These are phyloP conservation scores for Coccomyxa sp. DNA, from an alignment of 139 green algal genomes.

Conservation along the genomic window DNA sequence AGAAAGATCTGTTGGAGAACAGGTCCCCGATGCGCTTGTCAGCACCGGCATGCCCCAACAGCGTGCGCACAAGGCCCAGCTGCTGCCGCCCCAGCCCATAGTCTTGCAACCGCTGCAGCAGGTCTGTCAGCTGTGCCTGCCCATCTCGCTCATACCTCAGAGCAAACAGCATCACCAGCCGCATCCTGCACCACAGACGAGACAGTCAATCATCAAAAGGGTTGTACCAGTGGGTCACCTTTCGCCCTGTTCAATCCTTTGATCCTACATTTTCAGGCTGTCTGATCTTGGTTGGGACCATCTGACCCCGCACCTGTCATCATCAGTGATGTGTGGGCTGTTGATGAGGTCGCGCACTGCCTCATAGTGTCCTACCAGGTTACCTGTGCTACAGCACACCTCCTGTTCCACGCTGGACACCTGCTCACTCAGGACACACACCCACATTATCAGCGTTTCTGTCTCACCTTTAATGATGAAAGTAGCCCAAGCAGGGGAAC, in stretches of 20 bases:
- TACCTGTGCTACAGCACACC: slow-evolving; percentile 59
- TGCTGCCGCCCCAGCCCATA: slow-evolving; percentile 11
- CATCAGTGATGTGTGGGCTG: slow-evolving; percentile 28
- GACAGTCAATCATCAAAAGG: neutral
- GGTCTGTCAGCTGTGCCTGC: slow-evolving; percentile 17
- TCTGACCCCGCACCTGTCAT: slow-evolving; percentile 25
- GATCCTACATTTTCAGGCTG: too few species aligned
- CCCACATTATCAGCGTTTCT: neutral
- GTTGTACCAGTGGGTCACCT: neutral
- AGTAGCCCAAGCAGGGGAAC: too few species aligned
- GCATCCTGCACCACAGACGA: slow-evolving; percentile 32
- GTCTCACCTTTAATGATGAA: too few species aligned
- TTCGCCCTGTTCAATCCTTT: neutral
- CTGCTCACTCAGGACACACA: slow-evolving; percentile 12
- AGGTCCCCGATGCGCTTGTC: slow-evolving; percentile 74
- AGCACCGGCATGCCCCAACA: slow-evolving; percentile 45
- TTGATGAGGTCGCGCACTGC: slow-evolving; percentile 16
- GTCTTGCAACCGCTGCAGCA: slow-evolving; percentile 27
- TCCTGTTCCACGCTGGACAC: slow-evolving; percentile 88
- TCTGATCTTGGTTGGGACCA: too few species aligned
- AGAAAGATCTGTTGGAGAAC: slow-evolving; percentile 70
- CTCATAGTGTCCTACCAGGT: slow-evolving; percentile 19
- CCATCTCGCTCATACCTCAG: slow-evolving; percentile 88
- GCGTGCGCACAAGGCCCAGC: slow-evolving; percentile 40
- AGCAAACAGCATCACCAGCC: slow-evolving; percentile 82